Base-by-base conservation (phyloP, 306 rosid species). In the Calophaca sinica region DNA sequence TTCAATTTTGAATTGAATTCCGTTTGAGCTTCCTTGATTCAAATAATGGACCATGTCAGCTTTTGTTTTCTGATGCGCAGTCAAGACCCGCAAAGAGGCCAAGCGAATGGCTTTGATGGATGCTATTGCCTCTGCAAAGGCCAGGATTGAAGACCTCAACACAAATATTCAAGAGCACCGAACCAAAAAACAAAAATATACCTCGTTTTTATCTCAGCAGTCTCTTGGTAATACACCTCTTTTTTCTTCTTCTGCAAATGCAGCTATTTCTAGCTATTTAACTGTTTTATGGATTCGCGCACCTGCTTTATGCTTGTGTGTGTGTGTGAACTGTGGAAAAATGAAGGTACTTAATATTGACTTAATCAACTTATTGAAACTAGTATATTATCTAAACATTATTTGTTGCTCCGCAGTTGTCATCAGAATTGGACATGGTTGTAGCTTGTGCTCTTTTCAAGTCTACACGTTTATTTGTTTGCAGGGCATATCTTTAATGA, bases 61-160 rank as follows among this genome's bases (percentile, higher is more conserved):
- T 80, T 50, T 62, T 39, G 31, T 5, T 51, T 54, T 54, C 3
- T 20, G 7, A 8, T 26, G 7, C 78, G 71, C 82, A 94, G 97
- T 77, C 55, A 89, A 90, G 87, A 88, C 94, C 29, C 94, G 93
- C 48, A 89, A 77, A 81, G 97, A 91, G 85, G 97, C 90, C 20
- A 88, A 81, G 55, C 88, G 93, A 38, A 85, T 91, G 89, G 88
- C 89, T 2, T 38, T 88, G 83, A 55, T 75, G 75, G 96, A 94
- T 36, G 86, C 89, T 41, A 63, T 91, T 87, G 86, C 73, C 36
- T 86, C 90, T 78, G 80, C 84, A 39, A 90, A 79, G 79, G 72
- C 86, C 51, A 87, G 89, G 72, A 73, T 80, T 33, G 93, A 85
- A 55, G 70, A 79, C 45, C 87, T 91, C 12, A 87, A 78, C 49